Evolutionary conservation across 2,329 filamentous ascomycete species (phyloP), one percentile per base, ranked within the genome.

Genomic region (Ceratocystis destructans): DNA sequence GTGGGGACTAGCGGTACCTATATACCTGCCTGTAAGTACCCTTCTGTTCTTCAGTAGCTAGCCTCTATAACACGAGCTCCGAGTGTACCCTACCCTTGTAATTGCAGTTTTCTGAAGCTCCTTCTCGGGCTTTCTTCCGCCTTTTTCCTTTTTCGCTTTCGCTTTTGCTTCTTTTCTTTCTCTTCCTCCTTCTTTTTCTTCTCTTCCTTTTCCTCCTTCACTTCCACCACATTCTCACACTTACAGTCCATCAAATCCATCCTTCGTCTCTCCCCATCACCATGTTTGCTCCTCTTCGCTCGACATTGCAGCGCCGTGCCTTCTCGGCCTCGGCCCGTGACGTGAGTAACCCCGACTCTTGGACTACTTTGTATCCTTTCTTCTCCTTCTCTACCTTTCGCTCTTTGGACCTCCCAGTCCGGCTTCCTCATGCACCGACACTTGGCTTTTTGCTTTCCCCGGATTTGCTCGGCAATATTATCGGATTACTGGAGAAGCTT

Each of bases 271-370:
- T 37, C 44, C 12, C 20, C 69, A 70, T 72, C 75, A 77, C 69
- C 70, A 92, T 95, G 90, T 93, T 93, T 77, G 84, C 87, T 74
- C 81, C 55, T 61, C 28, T 83, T 63, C 64, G 64, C 76, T 82
- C 84, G 71, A 80, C 75, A 71, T 80, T 87, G 77, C 88, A 90
- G 82, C 83, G 85, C 79, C 85, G 89, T 75, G 87, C 88, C 76
- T 92, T 92, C 80, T 90, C 89, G 75, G 87, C 84, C 75, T 87
- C 88, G 74, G 86, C 88, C 73, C 82, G 85, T 78, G 83, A 90
- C 79, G 88, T 92, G 79, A 66, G 46, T 67, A 64, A 17, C 22
- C 65, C 62, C 68, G 66, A 69, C 65, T 55, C 69, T 57, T 66
- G 68, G 67, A 64, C 61, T 45, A 7, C n/a, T 3, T 50, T n/a